Percentiles rank a stretch among this genome's conserved stretches.
Evolutionary conservation across 495 filamentous ascomycete species (phyloP).

Genomic region (Penicillium alfredii): DNA sequence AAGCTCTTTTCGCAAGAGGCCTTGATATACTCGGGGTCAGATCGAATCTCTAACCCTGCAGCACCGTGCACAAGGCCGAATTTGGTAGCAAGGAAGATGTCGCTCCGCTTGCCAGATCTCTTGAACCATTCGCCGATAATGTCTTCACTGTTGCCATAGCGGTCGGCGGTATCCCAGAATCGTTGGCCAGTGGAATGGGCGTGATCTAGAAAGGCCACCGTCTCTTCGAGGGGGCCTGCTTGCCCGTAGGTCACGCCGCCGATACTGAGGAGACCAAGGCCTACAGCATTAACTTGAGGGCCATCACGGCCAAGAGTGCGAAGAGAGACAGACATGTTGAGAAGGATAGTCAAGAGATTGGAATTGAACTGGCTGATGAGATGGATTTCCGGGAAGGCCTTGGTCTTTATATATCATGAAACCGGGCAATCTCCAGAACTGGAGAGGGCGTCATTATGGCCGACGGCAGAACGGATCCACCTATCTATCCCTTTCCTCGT

Average conservation of each 20-base stretch:
- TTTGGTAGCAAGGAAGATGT: constrained; percentile 56
- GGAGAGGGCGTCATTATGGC: no score
- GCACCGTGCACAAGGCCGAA: constrained; percentile 35
- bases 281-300: constrained; percentile 48
- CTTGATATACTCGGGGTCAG: constrained; percentile 49
- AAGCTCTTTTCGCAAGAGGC: constrained; percentile 47
- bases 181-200: constrained; percentile 48
- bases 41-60: constrained; percentile 23
- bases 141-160: constrained; percentile 39
- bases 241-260: constrained; percentile 44
- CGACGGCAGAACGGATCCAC: no score
- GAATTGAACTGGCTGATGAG: no score
- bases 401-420: no score
- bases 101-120: constrained; percentile 45
- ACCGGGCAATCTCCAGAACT: no score
- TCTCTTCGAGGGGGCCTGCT: constrained; percentile 28
- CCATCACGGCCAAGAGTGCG: constrained; percentile 47
- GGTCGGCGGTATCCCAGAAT: constrained; percentile 57
- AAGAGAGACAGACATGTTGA: constrained; percentile 10
- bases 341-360: no score
- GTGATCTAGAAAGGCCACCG: constrained; percentile 33
- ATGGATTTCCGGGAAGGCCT: no score
- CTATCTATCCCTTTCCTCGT: no score
- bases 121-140: constrained; percentile 54
- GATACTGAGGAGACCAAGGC: constrained; percentile 52